phyloP scores from a whole-genome alignment of 2,329 filamentous ascomycete species.

The Paracoccidioides brasiliensis region DNA sequence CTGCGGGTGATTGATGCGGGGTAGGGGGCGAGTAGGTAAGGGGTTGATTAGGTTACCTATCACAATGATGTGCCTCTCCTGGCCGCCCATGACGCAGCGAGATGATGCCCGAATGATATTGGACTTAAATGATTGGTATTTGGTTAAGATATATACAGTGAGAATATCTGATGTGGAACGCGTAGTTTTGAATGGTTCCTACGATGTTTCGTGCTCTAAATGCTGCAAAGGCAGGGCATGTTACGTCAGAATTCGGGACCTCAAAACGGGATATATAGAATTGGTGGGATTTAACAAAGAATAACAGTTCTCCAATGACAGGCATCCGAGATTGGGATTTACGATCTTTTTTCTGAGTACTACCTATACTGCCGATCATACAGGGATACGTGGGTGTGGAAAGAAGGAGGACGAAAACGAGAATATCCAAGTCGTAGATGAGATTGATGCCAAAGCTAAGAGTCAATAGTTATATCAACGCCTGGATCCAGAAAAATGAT shows the following conservation, averaged over 20 bases:
- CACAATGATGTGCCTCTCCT: constrained; percentile 29
- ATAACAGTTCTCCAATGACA: not conserved
- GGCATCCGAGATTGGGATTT: not conserved
- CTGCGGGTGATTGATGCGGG: not conserved
- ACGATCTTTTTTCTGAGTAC: no score
- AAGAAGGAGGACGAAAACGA: not conserved
- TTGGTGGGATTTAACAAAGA: no score
- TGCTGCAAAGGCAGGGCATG: not conserved
- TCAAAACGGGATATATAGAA: not conserved
- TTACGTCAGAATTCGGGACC: not conserved
- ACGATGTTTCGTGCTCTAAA: not conserved
- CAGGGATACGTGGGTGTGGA: not conserved
- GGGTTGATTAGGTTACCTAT: constrained; percentile 19
- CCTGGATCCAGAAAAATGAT: not conserved
- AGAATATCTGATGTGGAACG: not conserved
- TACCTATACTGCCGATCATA: not conserved
- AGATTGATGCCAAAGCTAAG: not conserved
- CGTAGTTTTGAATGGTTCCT: not conserved
- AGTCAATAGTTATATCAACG: not conserved
- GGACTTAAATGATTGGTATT: not conserved
- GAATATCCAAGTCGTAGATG: not conserved
- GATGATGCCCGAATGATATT: not conserved
- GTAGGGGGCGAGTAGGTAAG: not conserved
- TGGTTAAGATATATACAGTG: not conserved
- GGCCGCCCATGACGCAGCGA: constrained; percentile 9